These are phyloP conservation scores for Camellia oleifera DNA, from an alignment of 179 eudicot species.

Conservation along the genomic window DNA sequence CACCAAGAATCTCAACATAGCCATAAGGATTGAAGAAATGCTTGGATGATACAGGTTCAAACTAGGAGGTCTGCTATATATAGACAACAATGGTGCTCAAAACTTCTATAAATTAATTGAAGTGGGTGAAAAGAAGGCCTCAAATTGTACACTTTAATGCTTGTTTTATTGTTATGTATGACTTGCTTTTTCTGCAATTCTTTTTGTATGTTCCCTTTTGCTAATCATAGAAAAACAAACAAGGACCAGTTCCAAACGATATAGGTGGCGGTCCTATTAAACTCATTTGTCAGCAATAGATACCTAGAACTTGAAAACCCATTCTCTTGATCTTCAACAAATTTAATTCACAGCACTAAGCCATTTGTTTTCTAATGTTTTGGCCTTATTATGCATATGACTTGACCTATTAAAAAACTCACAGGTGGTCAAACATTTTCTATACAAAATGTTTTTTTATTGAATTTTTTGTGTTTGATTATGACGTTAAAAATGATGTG, in stretches of 20 bases:
- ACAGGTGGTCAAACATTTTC: background rate
- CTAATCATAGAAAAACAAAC: background rate
- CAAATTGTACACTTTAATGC: background rate
- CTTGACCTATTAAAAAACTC: background rate
- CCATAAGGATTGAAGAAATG: constrained; percentile 2
- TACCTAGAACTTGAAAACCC: background rate
- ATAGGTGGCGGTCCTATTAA: background rate
- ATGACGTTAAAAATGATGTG: too few species aligned
- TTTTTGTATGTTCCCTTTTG: background rate
- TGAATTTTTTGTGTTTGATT: too few species aligned
- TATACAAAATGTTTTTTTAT: background rate
- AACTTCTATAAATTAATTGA: constrained; percentile 6
- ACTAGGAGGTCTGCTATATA: background rate
- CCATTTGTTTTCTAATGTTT: background rate
- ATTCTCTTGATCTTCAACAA: too few species aligned
- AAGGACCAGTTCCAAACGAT: background rate
- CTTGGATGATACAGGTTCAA: background rate
- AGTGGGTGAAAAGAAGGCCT: constrained; percentile 6
- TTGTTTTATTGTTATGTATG: background rate
- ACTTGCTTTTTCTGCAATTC: background rate
- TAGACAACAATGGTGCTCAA: background rate
- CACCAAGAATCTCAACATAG: constrained; percentile 15
- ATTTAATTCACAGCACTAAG: background rate
- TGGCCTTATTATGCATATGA: background rate
- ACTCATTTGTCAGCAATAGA: background rate